A percentile compares a stretch with the other conserved stretches of the same genome.
phyloP scores from a whole-genome alignment of 805 yeast species.

The Zygosaccharomyces gambellarensis region DNA sequence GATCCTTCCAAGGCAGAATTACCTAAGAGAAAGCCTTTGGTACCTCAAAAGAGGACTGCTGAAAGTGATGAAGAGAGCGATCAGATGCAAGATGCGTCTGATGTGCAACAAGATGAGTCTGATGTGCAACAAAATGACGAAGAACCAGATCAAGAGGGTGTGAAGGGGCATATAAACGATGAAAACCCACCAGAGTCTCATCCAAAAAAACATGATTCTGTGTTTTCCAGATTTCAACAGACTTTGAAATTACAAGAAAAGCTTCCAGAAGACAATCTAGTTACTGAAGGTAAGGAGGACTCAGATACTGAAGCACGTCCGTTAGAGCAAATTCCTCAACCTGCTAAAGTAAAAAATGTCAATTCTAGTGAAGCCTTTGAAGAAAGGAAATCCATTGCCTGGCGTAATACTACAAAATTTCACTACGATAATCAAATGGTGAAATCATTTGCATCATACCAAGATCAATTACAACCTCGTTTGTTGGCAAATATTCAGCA shows the following conservation, averaged over 20 bases:
- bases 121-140: conserved; percentile 20
- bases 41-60: conserved; percentile 25
- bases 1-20: conserved; percentile 42
- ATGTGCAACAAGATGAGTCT: conserved; percentile 14
- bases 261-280: conserved; percentile 18
- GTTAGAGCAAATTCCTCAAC: conserved; percentile 82
- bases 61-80: conserved; percentile 16
- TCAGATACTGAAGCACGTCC: conserved; percentile 36
- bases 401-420: conserved; percentile 29
- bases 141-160: conserved; percentile 7
- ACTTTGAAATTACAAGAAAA: conserved; percentile 35
- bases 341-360: conserved; percentile 41
- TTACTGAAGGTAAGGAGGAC: conserved; percentile 16
- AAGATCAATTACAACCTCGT: conserved; percentile 25
- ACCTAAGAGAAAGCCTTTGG: conserved; percentile 9
- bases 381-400: conserved; percentile 38
- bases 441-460: conserved; percentile 21
- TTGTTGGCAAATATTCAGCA: conserved; percentile 31
- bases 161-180: neutral
- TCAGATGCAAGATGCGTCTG: conserved; percentile 2
- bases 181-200: conserved; percentile 5
- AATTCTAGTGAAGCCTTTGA: conserved; percentile 33
- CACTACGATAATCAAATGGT: conserved; percentile 28
- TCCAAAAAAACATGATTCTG: conserved; percentile 41
- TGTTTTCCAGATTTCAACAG: conserved; percentile 51